Evolutionary conservation across 208 protist genomes (phyloP).

Genomic region (Naegleria gruberi): DNA sequence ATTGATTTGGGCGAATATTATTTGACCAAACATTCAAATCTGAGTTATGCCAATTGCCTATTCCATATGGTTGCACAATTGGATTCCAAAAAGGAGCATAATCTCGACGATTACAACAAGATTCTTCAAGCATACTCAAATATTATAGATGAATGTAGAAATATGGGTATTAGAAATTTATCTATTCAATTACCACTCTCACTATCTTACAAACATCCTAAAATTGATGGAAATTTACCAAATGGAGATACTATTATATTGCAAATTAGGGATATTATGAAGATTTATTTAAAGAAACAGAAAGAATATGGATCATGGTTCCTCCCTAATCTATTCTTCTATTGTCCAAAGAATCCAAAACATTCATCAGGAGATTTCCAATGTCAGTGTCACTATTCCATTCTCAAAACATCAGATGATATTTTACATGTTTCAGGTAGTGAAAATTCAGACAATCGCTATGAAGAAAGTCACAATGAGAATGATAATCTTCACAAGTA

Average conservation of each 20-base stretch:
- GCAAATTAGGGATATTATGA: not conserved
- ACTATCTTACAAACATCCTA: not conserved
- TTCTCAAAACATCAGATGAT: not conserved
- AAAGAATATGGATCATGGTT: not conserved
- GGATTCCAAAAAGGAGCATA: not conserved
- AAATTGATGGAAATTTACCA: not conserved
- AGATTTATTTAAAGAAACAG: not conserved
- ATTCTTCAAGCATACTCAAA: not conserved
- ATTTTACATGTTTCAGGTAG: not conserved
- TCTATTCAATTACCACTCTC: not conserved
- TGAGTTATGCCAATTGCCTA: not conserved
- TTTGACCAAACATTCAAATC: not conserved
- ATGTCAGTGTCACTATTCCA: not conserved
- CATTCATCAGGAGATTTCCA: not conserved
- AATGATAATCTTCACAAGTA: not conserved
- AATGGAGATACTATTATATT: not conserved
- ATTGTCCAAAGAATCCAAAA: not conserved
- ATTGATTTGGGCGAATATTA: not conserved
- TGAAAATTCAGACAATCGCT: not conserved
- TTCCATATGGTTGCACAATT: not conserved
- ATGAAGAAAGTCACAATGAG: not conserved
- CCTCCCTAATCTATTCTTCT: not conserved
- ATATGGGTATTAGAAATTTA: not conserved
- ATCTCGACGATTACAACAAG: not conserved
- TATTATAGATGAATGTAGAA: not conserved